Base-by-base conservation (phyloP, 1,284 basidiomycete species). In the Cryptococcus sp. region DNA sequence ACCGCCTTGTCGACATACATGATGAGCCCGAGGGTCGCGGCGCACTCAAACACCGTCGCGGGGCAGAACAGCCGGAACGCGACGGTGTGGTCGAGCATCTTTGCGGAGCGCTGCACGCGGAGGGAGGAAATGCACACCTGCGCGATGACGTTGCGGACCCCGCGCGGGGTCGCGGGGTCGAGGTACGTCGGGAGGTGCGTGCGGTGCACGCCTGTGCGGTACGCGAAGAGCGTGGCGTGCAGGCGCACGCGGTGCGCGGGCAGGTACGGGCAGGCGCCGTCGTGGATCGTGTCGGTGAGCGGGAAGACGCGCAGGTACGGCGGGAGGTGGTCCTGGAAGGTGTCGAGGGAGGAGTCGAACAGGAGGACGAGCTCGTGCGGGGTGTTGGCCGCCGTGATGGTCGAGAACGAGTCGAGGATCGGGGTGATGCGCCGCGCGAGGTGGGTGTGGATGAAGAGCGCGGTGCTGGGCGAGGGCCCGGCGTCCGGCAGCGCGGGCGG, bases 311-410 rank as follows among this genome's bases (percentile, higher is more conserved):
- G 64, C 53, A 73, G 65, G 50, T 70, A 73, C 9, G 66, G 63
- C n/a, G 73, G 73, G 1, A 75, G 59, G 1, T 67, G 64, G 23
- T 72, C 72, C 60, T 73, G 70, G 62, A 71, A 73, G 7, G 61
- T 62, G 43, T 69, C 67, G 37, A 75, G 62, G 2, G 67, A 67
- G 4, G 67, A 64, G 55, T 73, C 72, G 46, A 72, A 73, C 11
- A 66, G 62, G 2, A 70, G 57, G 8, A 73, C 66, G 6, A 71
- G 64, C 44, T 70, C 70, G 50, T 68, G 65, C 1, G 66, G 66
- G 3, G 68, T 69, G 9, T 68, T 65, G 2, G 63, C 56, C 3
- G 70, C 65, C 4, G 69, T 65, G 18, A 72, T 61, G 11, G 66
- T 68, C 6, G 70, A 70, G 46, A 72, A 69, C 2, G 71, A 68